Evolutionary conservation across 306 rosid species (phyloP).

Genomic region (Medicago ruthenica): DNA sequence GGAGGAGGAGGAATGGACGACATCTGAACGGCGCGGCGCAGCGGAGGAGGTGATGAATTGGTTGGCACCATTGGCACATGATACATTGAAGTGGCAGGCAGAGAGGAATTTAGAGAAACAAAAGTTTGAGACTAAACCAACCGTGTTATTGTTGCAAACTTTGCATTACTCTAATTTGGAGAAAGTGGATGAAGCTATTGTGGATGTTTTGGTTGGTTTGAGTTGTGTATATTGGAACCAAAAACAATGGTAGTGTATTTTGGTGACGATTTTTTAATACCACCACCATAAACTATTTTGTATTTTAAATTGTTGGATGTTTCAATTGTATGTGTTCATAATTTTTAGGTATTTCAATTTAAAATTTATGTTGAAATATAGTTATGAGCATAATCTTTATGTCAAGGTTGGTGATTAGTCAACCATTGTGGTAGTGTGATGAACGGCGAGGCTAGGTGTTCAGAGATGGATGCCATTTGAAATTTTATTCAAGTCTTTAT

Average conservation of each 20-base stretch:
- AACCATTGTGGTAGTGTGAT: not conserved
- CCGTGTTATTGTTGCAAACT: constrained; percentile 66
- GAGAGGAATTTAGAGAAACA: constrained; percentile 67
- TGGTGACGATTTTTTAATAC: not conserved
- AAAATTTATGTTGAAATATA: not conserved
- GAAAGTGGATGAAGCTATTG: constrained; percentile 74
- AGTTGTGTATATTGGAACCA: constrained; percentile 57
- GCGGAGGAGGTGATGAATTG: constrained; percentile 66
- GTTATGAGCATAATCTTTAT: not conserved
- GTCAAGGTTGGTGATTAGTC: not conserved
- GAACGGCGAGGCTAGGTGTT: not conserved
- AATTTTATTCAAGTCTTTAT: not conserved
- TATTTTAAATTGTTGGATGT: not conserved
- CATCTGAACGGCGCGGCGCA: constrained; percentile 46
- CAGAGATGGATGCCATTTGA: not conserved
- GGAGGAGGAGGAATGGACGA: constrained; percentile 6
- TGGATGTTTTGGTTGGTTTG: constrained; percentile 66
- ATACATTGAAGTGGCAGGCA: constrained; percentile 66
- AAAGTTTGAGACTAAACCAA: constrained; percentile 47
- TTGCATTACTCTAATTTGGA: constrained; percentile 79
- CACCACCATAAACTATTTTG: not conserved
- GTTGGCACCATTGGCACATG: constrained; percentile 68
- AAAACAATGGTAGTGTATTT: constrained; percentile 37
- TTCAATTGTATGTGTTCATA: not conserved
- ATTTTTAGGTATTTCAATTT: not conserved